Base-by-base conservation (phyloP, 768 basidiomycete genomes). In the Podaxis mareebaensis region DNA sequence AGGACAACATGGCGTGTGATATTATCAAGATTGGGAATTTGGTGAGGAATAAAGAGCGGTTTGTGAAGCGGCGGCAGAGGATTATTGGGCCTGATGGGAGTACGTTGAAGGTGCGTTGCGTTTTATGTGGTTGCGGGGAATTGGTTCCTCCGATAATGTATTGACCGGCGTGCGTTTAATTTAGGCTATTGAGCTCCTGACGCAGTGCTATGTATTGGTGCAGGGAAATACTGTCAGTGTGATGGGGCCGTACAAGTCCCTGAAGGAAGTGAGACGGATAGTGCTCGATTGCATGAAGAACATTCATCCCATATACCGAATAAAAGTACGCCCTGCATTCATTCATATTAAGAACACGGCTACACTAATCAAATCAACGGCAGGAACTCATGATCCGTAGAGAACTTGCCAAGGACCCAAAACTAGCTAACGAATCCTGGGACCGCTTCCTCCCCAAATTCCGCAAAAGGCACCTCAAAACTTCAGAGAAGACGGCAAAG, bases 281-380 rank as follows among this genome's bases (percentile, higher is more conserved):
- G 86, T 99, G n/a, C 75, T 98, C 46, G 97, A 99, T 72, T 99
- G 97, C 79, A 99, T 99, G 97, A 95, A 91, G 78, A 99, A 99
- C 73, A 91, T 99, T 59, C 97, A 99, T 72, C 97, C 97, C 1
- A 99, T 99, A 72, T 99, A 99, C 74, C 89, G 95, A 69, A 99
- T 99, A 76, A 99, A 99, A 77, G 95, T 93, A 44, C 24, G 22
- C 26, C 26, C 49, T 46, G 44, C 44, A 46, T 3, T 22, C 26
- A 24, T 24, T 28, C 49, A 51, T 51, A 6, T 44, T n/a, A 44
- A 13, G 12, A 24, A 51, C 49, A 51, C 26, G 22, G 26, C 49
- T 22, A 26, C 8, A 28, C 49, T 24, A 7, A 51, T 28, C 24
- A 24, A 51, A 17, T 2, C 2, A 51, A 22, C 66, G 54, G 7